Percentiles rank a stretch among this genome's conserved stretches.
Conservation (phyloP, 2,329 filamentous ascomycete species). For the Alternaria sp. region DNA sequence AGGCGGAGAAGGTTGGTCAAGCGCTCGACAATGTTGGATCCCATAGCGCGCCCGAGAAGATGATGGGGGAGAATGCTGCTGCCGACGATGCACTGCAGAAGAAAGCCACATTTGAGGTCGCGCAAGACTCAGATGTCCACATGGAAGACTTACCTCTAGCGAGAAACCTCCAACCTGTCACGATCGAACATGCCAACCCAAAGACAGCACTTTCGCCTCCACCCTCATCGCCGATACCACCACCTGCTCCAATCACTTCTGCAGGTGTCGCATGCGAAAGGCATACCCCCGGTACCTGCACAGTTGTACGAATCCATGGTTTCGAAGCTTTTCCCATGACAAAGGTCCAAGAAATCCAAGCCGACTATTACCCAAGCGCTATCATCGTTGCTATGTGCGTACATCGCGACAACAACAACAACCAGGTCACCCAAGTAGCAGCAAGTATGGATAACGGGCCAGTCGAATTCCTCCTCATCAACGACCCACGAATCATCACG, state of each 20-base stretch:
- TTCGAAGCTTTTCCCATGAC: constrained; percentile 14
- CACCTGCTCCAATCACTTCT: background rate
- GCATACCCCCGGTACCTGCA: background rate
- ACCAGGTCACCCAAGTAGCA: constrained; percentile 14
- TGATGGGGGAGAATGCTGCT: accelerated
- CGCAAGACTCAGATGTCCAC: background rate
- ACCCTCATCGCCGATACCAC: background rate
- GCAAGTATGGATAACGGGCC: constrained; percentile 21
- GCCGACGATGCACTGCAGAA: background rate
- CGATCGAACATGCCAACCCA: background rate
- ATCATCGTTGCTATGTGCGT: constrained; percentile 12
- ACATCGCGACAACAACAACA: constrained; percentile 1
- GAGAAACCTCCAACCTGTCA: background rate
- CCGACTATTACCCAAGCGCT: constrained; percentile 15
- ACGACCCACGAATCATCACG: constrained; percentile 10
- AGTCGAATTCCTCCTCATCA: constrained; percentile 21
- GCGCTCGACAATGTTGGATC: background rate
- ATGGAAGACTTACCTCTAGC: background rate
- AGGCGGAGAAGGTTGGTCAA: background rate
- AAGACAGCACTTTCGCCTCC: background rate
- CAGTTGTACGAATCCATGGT: constrained; percentile 15
- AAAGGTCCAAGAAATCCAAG: constrained; percentile 20
- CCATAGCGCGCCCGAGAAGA: background rate
- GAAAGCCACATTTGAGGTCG: background rate
- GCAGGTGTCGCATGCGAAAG: background rate